Evolutionary conservation across 345 rosid genomes (phyloP), one percentile per base, ranked within the genome.

Genomic region (Corchorus olitorius): DNA sequence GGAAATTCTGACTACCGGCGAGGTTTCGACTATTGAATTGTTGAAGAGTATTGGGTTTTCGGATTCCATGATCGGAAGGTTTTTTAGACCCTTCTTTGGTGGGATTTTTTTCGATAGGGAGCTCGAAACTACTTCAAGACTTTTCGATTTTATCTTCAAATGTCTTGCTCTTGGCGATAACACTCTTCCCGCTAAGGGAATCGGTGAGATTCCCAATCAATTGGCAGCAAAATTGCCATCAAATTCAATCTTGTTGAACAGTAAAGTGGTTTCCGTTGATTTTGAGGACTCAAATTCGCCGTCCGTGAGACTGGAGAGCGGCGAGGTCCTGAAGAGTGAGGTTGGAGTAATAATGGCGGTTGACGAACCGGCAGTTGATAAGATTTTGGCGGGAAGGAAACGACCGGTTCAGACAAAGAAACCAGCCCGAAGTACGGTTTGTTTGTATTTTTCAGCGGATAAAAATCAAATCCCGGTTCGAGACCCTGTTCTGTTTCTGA

Each of bases 161-260:
- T 91, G 95, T 80, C 97, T 94, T 4, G 95, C 97, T 61, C 97
- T 94, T 9, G 98, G 98, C 15, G 89, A 93, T 15, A 94, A 91
- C 66, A 87, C 97, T 8, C 90, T 94, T 64, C 98, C 98, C 0
- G 90, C 92, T 3, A 81, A 77, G 68, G 98, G 98, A 59, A 94
- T 94, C 13, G 89, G 93, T 10, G 94, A 91, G 62, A 91, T 93
- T 56, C 90, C 97, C 0, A 76, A 83, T 27, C 97, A 94, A 69
- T 19, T 94, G 69, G 95, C 93, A 0, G 78, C 79, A 0, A 89
- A 88, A 70, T 68, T 94, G 73, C 93, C 98, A 0, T 55, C 88
- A 12, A 76, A 74, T 63, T 91, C 96, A 3, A 41, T 93, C 61
- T 11, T 76, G 75, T 68, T 94, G 67, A 87, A 91, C 78, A 76